Base-by-base conservation (phyloP, 164 flowering plant species). In the Magnolia changhungtana region DNA sequence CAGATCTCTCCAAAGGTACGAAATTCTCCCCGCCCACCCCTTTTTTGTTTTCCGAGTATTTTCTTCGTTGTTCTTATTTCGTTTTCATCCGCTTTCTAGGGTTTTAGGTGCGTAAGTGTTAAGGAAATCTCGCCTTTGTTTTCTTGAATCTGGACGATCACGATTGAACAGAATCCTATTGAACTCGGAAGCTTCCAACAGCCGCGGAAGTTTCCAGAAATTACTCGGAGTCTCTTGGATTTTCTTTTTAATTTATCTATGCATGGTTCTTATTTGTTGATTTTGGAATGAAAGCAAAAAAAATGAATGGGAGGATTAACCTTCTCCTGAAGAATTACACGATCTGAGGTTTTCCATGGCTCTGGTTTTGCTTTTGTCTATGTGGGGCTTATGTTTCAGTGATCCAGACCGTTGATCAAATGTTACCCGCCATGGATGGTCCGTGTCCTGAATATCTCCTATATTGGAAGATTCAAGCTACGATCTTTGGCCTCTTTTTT, bases 1-100 rank as follows among this genome's bases (percentile, higher is more conserved):
- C 76, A 74, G 76, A 74, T 74, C 69, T 74, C 76, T 37, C 19
- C 50, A 11, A 69, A 31, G 49, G 49, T 8, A 63, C 55, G 76
- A 29, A 49, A 74, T 5, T 45, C 45, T 37, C 45, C 7, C 45
- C 45, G 45, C 45, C 45, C 45, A 37, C 7, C 45, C 45, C 45
- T 37, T 37, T 37, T 37, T 37, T 37, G 7, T 37, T 37, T 37
- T 37, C 7, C 45, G 45, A 37, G 45, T 37, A 37, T 37, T 37
- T 5, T 37, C 45, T 37, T 37, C 7, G 7, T 37, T 37, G 45
- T 5, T 37, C 45, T 37, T 37, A 0, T 37, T 37, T 37, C 45
- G 45, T 37, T 3, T 37, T 37, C 45, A 37, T 37, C 45, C 45
- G 45, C 45, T 37, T 37, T 37, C 45, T 37, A 37, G 45, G 45